A percentile compares a stretch with the other conserved stretches of the same genome.
These are phyloP conservation scores for Aspergillus fumigatiaffinis DNA, from an alignment of 2,329 filamentous ascomycete species.

Conservation along the genomic window DNA sequence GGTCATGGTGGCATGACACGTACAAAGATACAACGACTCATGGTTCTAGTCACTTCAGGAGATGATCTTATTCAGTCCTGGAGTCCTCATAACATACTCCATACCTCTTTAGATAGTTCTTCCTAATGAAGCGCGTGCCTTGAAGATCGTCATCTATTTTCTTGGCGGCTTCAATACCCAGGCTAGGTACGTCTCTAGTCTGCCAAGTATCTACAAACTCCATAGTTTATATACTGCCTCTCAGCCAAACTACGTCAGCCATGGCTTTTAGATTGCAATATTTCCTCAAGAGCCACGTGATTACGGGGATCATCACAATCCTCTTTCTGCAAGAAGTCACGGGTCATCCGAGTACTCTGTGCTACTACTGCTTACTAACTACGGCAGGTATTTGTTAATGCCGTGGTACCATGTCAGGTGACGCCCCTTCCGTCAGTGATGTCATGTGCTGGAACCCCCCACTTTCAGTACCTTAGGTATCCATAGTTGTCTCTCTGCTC, in stretches of 20 bases:
- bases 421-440: background rate
- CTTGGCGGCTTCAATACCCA: background rate
- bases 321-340: too few species aligned
- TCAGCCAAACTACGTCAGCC: background rate
- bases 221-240: background rate
- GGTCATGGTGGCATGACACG: too few species aligned
- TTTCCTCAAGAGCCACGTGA: background rate
- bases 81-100: too few species aligned
- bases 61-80: background rate
- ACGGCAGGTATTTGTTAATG: background rate
- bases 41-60: background rate
- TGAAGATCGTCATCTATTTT: background rate
- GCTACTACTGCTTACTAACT: background rate
- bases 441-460: background rate
- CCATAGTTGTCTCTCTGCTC: too few species aligned
- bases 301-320: too few species aligned
- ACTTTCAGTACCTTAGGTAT: background rate
- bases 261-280: background rate
- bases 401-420: background rate
- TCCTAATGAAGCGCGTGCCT: background rate
- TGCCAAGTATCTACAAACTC: too few species aligned
- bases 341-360: background rate
- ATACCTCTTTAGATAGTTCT: background rate
- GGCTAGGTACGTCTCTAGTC: too few species aligned
- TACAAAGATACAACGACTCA: too few species aligned